phyloP scores from a whole-genome alignment of 1,139 yeast species.

The Magnusiomyces paraingens region DNA sequence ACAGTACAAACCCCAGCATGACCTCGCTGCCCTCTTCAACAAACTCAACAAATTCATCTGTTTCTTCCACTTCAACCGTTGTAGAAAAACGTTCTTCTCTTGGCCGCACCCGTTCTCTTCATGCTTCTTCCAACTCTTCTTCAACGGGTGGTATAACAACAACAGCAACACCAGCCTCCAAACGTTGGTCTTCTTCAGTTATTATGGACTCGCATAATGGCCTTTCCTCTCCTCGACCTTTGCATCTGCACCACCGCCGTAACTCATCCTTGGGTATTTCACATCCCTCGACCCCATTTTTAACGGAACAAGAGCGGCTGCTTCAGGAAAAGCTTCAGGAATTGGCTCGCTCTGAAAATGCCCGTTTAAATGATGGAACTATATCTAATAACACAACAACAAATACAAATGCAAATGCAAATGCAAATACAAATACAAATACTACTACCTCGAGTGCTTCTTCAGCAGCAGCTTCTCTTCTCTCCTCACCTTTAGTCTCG shows the following conservation, averaged over 20 bases:
- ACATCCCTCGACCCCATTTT: conserved; percentile 4
- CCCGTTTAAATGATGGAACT: conserved; percentile 18
- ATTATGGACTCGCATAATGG: neutral
- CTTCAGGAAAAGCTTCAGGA: conserved; percentile 29
- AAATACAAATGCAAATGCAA: no score
- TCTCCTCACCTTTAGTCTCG: conserved; percentile 6
- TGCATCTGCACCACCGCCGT: no score
- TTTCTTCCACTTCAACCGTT: no score
- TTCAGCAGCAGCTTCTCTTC: neutral
- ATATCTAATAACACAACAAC: neutral
- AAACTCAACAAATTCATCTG: neutral
- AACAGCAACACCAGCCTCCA: neutral
- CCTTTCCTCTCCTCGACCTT: neutral
- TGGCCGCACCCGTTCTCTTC: neutral
- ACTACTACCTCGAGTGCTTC: neutral
- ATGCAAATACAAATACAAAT: no score
- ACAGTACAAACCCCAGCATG: no score
- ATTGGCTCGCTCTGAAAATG: conserved; percentile 32
- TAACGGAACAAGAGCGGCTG: conserved; percentile 22
- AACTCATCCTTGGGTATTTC: no score
- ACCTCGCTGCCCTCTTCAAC: neutral
- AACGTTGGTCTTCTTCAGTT: conserved; percentile 3
- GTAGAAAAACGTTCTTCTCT: no score
- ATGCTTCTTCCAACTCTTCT: neutral
- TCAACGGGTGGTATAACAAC: no score